phyloP scores from a whole-genome alignment of 495 filamentous ascomycete genomes.

The Podospora comata region DNA sequence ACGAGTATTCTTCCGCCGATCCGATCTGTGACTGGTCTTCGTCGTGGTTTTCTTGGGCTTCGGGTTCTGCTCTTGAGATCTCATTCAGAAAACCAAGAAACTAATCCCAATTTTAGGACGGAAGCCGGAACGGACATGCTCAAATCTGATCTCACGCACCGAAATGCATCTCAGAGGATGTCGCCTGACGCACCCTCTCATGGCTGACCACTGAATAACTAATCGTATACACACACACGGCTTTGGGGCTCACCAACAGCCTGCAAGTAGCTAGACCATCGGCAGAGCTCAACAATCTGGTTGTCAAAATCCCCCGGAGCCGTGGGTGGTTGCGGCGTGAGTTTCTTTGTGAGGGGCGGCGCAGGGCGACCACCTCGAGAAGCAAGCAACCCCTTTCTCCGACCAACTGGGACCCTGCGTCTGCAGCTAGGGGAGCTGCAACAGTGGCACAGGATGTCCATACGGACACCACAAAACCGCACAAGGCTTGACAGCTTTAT shows the following conservation, averaged over 20 bases:
- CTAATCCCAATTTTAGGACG: not conserved
- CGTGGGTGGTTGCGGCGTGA: not conserved
- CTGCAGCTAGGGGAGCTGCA: not conserved
- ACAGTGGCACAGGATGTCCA: not conserved
- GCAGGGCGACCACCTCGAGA: not conserved
- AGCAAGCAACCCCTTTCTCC: not conserved
- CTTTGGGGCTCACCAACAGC: not conserved
- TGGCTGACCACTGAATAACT: not conserved
- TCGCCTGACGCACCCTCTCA: not conserved
- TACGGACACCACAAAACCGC: not conserved
- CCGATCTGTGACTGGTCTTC: not conserved
- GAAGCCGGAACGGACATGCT: not conserved
- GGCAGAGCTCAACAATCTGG: not conserved
- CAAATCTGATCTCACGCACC: not conserved
- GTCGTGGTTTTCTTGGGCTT: not conserved
- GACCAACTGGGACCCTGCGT: not conserved
- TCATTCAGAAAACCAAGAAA: not conserved
- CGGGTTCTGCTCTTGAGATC: not conserved
- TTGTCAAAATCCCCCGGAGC: not conserved
- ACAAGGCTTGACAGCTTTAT: not conserved
- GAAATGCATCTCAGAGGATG: not conserved
- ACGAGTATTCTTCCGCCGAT: not conserved
- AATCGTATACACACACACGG: not conserved
- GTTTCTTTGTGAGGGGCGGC: not conserved
- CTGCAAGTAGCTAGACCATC: not conserved